A percentile compares a stretch with the other conserved stretches of the same genome.
These are phyloP conservation scores for Colletotrichum chlorophyti DNA, from an alignment of 2,329 filamentous ascomycete genomes.

Conservation along the genomic window DNA sequence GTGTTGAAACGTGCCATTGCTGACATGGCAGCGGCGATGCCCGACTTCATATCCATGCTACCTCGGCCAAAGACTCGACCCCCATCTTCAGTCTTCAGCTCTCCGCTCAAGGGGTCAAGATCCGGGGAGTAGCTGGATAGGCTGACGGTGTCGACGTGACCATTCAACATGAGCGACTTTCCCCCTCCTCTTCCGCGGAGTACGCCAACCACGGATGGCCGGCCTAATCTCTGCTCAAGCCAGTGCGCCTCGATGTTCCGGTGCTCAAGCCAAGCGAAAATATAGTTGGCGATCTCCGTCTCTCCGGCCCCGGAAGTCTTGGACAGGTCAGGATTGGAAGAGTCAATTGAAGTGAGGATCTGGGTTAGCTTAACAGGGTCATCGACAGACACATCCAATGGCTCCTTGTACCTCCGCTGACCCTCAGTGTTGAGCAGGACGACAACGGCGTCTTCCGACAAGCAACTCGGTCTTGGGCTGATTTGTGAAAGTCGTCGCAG, in stretches of 20 bases:
- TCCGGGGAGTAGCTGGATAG: constrained; percentile 48
- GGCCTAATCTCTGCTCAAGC: constrained; percentile 51
- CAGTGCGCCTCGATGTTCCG: constrained; percentile 57
- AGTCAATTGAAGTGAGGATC: constrained; percentile 54
- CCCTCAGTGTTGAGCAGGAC: constrained; percentile 75
- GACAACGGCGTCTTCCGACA: constrained; percentile 60
- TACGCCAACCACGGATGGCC: constrained; percentile 58
- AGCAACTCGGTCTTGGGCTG: constrained; percentile 37
- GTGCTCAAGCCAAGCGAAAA: constrained; percentile 57
- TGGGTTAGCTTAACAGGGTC: constrained; percentile 51
- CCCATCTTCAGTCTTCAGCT: constrained; percentile 37
- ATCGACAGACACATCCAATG: constrained; percentile 47
- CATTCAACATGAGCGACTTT: constrained; percentile 58
- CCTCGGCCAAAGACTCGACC: constrained; percentile 53
- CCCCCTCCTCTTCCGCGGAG: constrained; percentile 53
- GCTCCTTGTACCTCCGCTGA: constrained; percentile 56
- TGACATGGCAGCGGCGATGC: constrained; percentile 53
- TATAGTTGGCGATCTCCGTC: constrained; percentile 50
- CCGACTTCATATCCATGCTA: constrained; percentile 58
- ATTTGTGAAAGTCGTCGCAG: constrained; percentile 51
- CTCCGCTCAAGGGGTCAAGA: constrained; percentile 50
- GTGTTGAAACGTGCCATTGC: constrained; percentile 35
- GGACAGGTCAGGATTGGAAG: constrained; percentile 52
- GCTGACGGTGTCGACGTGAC: constrained; percentile 60
- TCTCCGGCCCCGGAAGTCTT: constrained; percentile 52